Percentiles rank a stretch among this genome's conserved stretches.
Conservation (phyloP, 1,284 basidiomycete species). For the Gomphus sp. region DNA sequence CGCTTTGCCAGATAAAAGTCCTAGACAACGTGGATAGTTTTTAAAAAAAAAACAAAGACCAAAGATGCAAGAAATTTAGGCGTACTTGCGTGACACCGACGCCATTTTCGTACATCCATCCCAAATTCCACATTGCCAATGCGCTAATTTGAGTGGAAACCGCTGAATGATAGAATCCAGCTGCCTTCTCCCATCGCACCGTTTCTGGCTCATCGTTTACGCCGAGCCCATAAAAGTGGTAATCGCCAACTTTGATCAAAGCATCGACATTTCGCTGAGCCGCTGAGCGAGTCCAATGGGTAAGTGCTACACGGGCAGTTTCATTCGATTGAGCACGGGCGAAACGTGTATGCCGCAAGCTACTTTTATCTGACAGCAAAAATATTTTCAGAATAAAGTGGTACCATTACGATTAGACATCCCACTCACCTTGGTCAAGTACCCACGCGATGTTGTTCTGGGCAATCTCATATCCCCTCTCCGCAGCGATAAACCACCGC, state of each 20-base stretch:
- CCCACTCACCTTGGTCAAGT: slow-evolving; percentile 71
- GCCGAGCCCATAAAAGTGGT: slow-evolving; percentile 87
- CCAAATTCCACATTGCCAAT: slow-evolving; percentile 96
- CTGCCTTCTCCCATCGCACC: slow-evolving; percentile 76
- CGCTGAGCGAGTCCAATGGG: slow-evolving; percentile 92
- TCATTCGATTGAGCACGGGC: slow-evolving; percentile 65
- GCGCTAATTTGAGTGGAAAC: slow-evolving; percentile 88
- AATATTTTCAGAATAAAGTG: neutral
- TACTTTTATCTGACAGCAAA: slow-evolving; percentile 52
- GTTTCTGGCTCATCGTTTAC: slow-evolving; percentile 53
- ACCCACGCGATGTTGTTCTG: slow-evolving; percentile 96
- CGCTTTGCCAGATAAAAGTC: slow-evolving; percentile 97
- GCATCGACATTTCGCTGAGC: slow-evolving; percentile 92
- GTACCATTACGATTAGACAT: neutral
- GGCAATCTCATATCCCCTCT: slow-evolving; percentile 85
- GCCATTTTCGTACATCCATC: slow-evolving; percentile 99
- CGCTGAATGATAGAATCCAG: slow-evolving; percentile 87
- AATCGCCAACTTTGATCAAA: slow-evolving; percentile 93
- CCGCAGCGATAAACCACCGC: slow-evolving; percentile 93
- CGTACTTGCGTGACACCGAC: slow-evolving; percentile 77
- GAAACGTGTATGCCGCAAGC: slow-evolving; percentile 60
- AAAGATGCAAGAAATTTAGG: neutral
- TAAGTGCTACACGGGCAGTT: slow-evolving; percentile 75
- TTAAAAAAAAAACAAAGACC: neutral
- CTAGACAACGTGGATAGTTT: slow-evolving; percentile 26